Percentiles rank a stretch among this genome's conserved stretches.
phyloP scores from a whole-genome alignment of 768 basidiomycete species.

The Russula dissimulans region DNA sequence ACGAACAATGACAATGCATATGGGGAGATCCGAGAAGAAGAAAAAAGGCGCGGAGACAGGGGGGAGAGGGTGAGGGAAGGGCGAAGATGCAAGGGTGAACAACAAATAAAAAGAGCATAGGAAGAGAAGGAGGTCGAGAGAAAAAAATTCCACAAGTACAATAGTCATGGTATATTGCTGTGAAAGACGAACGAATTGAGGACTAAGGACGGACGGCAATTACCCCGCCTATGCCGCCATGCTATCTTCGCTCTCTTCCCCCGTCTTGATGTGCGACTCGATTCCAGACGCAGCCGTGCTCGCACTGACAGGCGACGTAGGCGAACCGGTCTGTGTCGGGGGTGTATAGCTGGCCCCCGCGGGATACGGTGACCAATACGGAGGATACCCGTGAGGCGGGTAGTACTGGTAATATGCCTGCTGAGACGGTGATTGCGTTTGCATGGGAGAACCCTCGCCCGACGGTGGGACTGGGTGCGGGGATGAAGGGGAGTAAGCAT shows the following conservation, averaged over 20 bases:
- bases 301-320: slow-evolving; percentile 15
- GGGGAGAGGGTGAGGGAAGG: background rate
- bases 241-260: slow-evolving; percentile 14
- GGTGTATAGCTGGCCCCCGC: slow-evolving; percentile 5
- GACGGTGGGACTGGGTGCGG: background rate
- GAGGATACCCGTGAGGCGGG: slow-evolving; percentile 14
- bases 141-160: slow-evolving; percentile 5
- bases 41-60: background rate
- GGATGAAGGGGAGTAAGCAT: background rate
- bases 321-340: slow-evolving; percentile 7
- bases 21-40: slow-evolving; percentile 1
- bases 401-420: slow-evolving; percentile 18
- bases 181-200: background rate
- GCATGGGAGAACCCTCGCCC: slow-evolving; percentile 5
- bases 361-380: slow-evolving; percentile 18
- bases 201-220: background rate
- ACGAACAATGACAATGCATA: slow-evolving; percentile 1
- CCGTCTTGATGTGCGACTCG: slow-evolving; percentile 16
- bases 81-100: background rate
- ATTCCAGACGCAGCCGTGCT: slow-evolving; percentile 13
- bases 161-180: slow-evolving; percentile 2
- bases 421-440: slow-evolving; percentile 3
- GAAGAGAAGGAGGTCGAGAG: background rate
- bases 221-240: slow-evolving; percentile 2
- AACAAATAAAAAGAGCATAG: slow-evolving; percentile 1